These are phyloP conservation scores for Ogataea polymorpha DNA, from an alignment of 805 yeast genomes.

Conservation along the genomic window DNA sequence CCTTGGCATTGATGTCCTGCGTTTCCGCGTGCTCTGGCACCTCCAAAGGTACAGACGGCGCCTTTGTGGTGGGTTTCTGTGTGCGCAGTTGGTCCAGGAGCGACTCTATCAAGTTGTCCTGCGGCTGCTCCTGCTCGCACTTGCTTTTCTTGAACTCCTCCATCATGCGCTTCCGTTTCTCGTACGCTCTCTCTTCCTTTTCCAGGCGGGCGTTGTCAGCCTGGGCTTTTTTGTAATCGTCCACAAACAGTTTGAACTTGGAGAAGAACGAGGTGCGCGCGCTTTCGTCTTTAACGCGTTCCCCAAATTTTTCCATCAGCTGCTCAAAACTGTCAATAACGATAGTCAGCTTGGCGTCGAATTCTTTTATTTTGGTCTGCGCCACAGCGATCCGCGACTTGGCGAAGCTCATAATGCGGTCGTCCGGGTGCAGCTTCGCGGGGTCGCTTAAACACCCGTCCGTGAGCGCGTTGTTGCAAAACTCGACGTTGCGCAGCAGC, in stretches of 20 bases:
- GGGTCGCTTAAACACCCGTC: slow-evolving; percentile 65
- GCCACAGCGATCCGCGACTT: slow-evolving; percentile 35
- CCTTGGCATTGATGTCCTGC: slow-evolving; percentile 16
- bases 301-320: slow-evolving; percentile 70
- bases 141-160: slow-evolving; percentile 34
- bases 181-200: slow-evolving; percentile 63
- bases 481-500: slow-evolving; percentile 46
- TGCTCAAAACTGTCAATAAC: slow-evolving; percentile 53
- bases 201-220: slow-evolving; percentile 63
- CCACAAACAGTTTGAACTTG: slow-evolving; percentile 57
- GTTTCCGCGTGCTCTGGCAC: slow-evolving; percentile 16
- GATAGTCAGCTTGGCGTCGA: slow-evolving; percentile 47
- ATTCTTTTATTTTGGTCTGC: slow-evolving; percentile 43
- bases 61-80: slow-evolving; percentile 8
- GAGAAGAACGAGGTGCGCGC: slow-evolving; percentile 59
- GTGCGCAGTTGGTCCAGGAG: slow-evolving; percentile 23
- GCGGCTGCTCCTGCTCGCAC: slow-evolving; percentile 1
- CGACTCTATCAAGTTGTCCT: slow-evolving; percentile 20
- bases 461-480: slow-evolving; percentile 51
- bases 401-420: slow-evolving; percentile 53
- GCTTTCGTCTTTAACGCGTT: slow-evolving; percentile 51
- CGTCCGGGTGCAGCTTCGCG: slow-evolving; percentile 63
- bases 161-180: slow-evolving; percentile 56
- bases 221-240: slow-evolving; percentile 62
- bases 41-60: background rate